These are phyloP conservation scores for Sporothrix inflata DNA, from an alignment of 2,329 filamentous ascomycete genomes.

Conservation along the genomic window DNA sequence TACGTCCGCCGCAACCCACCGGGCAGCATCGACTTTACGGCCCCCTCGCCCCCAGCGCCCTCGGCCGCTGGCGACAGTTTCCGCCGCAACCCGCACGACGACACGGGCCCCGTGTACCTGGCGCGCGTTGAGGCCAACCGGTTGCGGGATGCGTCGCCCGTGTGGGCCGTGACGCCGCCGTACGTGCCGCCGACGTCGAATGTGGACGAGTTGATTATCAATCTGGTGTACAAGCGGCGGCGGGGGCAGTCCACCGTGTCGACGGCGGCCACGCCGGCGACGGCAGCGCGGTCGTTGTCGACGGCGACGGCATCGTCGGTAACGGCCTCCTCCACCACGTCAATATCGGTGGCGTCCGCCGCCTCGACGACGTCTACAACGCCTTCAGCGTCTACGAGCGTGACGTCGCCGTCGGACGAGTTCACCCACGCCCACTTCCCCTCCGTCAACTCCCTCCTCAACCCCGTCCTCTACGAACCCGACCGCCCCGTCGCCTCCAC, in stretches of 20 bases:
- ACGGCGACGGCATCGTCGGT: not conserved
- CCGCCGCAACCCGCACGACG: constrained; percentile 4
- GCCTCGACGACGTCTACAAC: not conserved
- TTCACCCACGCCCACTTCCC: constrained; percentile 16
- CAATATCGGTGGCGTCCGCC: not conserved
- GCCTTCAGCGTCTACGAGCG: not conserved
- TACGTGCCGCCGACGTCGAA: constrained; percentile 26
- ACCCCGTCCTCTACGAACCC: constrained; percentile 24
- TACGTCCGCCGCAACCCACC: not conserved
- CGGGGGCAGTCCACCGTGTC: not conserved
- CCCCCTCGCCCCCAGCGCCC: not conserved
- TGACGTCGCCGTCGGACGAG: constrained; percentile 2
- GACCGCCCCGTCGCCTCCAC: constrained; percentile 13
- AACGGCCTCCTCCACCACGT: not conserved
- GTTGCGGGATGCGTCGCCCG: constrained; percentile 24
- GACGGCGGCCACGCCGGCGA: not conserved
- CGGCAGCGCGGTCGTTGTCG: not conserved
- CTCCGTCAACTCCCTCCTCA: constrained; percentile 29
- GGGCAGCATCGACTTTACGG: constrained; percentile 1
- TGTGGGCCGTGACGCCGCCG: constrained; percentile 26
- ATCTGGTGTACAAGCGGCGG: not conserved
- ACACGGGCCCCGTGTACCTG: constrained; percentile 12
- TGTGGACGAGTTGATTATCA: constrained; percentile 26
- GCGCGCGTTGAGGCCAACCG: constrained; percentile 28
- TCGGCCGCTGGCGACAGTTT: not conserved